These are phyloP conservation scores for Adansonia madagascariensis DNA, from an alignment of 441 rosid species.

Conservation along the genomic window DNA sequence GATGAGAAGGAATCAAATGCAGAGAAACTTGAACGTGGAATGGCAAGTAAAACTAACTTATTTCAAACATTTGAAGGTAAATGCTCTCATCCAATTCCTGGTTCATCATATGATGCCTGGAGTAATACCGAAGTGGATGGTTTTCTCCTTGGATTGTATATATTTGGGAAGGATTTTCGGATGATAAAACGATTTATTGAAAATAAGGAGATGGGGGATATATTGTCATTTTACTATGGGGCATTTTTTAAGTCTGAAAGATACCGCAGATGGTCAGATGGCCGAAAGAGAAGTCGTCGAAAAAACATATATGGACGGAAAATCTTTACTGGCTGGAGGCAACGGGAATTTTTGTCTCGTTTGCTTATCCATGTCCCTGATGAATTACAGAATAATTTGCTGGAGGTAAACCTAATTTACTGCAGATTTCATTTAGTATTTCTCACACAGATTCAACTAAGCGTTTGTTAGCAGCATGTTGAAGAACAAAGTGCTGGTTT, in stretches of 20 bases:
- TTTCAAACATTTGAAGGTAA: constrained; percentile 21
- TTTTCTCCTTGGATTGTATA: constrained; percentile 72
- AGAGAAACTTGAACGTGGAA: constrained; percentile 21
- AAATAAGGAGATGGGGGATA: constrained; percentile 62
- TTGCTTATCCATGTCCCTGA: constrained; percentile 51
- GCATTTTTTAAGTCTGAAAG: constrained; percentile 57
- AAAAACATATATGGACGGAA: constrained; percentile 57
- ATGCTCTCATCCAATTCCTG: constrained; percentile 51
- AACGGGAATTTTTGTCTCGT: constrained; percentile 61
- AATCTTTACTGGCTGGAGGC: constrained; percentile 77
- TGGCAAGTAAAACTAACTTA: constrained; percentile 24
- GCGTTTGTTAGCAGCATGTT: background rate
- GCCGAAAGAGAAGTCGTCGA: constrained; percentile 51
- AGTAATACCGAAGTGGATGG: constrained; percentile 49
- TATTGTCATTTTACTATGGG: constrained; percentile 70
- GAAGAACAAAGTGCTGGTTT: background rate
- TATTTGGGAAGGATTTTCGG: constrained; percentile 67
- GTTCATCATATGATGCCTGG: constrained; percentile 46
- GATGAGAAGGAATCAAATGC: constrained; percentile 32
- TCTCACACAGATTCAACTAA: background rate
- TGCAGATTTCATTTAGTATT: constrained; percentile 4
- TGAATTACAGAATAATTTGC: constrained; percentile 42
- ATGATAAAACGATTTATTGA: constrained; percentile 56
- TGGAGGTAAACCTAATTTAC: constrained; percentile 44
- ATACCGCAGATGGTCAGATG: constrained; percentile 60